Percentiles rank a stretch among this genome's conserved stretches.
phyloP scores from a whole-genome alignment of 2,329 filamentous ascomycete genomes.

The Ophiognomonia clavigignenti-juglandacearum region DNA sequence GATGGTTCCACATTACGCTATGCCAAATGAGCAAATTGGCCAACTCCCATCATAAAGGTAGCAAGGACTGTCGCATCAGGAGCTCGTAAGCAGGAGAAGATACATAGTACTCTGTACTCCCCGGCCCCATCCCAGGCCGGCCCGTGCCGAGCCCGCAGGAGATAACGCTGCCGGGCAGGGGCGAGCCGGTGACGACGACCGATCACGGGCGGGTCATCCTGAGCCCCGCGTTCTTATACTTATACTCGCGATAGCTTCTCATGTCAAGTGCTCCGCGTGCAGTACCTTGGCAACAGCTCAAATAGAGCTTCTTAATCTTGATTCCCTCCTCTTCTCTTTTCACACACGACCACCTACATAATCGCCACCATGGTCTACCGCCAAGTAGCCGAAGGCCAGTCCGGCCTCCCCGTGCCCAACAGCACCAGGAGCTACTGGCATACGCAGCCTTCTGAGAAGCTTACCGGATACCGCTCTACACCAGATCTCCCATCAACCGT shows the following conservation, averaged over 20 bases:
- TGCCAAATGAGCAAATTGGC: too few relatives aligned
- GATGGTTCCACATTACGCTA: too few relatives aligned
- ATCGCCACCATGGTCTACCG: constrained; percentile 19
- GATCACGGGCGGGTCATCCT: neutral
- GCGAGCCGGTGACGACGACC: neutral
- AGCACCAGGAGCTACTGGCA: constrained; percentile 72
- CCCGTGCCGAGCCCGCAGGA: neutral
- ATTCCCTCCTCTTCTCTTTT: neutral
- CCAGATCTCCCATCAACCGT: constrained; percentile 54
- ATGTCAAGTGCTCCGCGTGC: neutral
- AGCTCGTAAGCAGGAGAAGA: too few relatives aligned
- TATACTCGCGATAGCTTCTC: neutral
- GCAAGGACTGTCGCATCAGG: too few relatives aligned
- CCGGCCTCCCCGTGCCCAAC: constrained; percentile 54
- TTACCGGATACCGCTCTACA: constrained; percentile 67
- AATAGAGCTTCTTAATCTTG: too few relatives aligned
- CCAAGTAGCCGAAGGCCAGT: constrained; percentile 28
- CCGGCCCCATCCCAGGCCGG: neutral
- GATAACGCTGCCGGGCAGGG: neutral
- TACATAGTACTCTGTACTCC: neutral
- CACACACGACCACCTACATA: neutral
- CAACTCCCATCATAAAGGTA: too few relatives aligned
- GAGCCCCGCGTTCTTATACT: neutral
- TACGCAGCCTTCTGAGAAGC: constrained; percentile 55
- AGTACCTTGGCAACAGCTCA: neutral